A percentile compares a stretch with the other conserved stretches of the same genome.
Conservation (phyloP, 2,329 filamentous ascomycete genomes). For the Madurella mycetomatis region DNA sequence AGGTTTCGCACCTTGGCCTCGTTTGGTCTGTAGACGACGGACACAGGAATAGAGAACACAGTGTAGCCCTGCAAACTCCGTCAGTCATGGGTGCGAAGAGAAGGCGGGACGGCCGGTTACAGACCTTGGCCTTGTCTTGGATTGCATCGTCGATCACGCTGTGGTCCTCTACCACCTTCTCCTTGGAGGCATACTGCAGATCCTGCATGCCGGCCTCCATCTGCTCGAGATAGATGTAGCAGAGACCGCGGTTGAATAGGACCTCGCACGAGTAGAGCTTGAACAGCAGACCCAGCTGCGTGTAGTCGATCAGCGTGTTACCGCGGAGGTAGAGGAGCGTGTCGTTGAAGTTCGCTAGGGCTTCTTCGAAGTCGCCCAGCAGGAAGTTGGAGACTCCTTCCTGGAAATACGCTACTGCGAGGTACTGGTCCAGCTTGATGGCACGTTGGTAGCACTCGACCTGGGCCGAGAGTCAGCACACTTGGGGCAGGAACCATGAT, state of each 20-base stretch:
- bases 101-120: background rate
- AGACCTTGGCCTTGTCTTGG: conserved; percentile 82
- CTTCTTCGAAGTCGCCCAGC: conserved; percentile 94
- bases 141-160: conserved; percentile 98
- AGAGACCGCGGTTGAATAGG: conserved; percentile 92
- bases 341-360: conserved; percentile 97
- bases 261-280: conserved; percentile 97
- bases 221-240: conserved; percentile 95
- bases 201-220: conserved; percentile 88
- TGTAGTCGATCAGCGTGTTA: conserved; percentile 97
- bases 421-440: conserved; percentile 85
- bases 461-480: conserved; percentile 42
- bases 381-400: conserved; percentile 98
- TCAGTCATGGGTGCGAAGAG: background rate
- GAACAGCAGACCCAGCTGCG: conserved; percentile 90
- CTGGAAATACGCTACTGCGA: conserved; percentile 97
- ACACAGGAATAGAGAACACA: conserved; percentile 96
- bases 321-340: conserved; percentile 90
- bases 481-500: background rate
- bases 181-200: conserved; percentile 82
- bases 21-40: conserved; percentile 90
- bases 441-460: conserved; percentile 94
- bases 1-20: conserved; percentile 98
- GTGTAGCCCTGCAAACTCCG: conserved; percentile 72
- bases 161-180: conserved; percentile 94